A percentile compares a stretch with the other conserved stretches of the same genome.
Conservation (phyloP, 441 rosid species). For the Eutrema salsugineum region DNA sequence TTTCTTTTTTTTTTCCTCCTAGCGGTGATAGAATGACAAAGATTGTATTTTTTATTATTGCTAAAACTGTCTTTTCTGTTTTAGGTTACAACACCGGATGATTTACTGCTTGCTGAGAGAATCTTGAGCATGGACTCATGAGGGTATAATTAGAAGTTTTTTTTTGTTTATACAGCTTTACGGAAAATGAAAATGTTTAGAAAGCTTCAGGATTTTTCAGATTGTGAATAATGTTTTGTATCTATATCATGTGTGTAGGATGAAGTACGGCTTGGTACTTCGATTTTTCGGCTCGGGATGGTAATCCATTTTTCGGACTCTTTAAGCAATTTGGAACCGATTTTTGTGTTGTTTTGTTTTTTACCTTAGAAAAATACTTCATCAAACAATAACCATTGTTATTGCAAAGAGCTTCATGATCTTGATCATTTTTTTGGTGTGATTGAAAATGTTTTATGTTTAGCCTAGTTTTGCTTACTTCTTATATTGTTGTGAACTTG, state of each 20-base stretch:
- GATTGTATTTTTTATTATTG: background rate
- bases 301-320: background rate
- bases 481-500: background rate
- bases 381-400: too few species aligned
- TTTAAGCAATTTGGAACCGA: background rate
- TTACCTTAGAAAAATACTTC: too few species aligned
- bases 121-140: constrained; percentile 47
- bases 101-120: constrained; percentile 85
- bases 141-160: background rate
- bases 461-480: background rate
- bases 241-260: background rate
- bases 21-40: background rate
- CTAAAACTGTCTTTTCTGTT: background rate
- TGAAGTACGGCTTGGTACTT: background rate
- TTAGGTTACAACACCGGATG: constrained; percentile 95
- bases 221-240: background rate
- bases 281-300: background rate
- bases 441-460: background rate
- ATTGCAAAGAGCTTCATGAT: background rate
- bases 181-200: background rate
- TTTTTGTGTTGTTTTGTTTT: too few species aligned
- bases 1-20: background rate
- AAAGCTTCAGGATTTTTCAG: background rate
- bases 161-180: background rate
- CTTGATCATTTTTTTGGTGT: background rate